Evolutionary conservation across 2,329 filamentous ascomycete species (phyloP).

Genomic region (Colletotrichum theobromicola): DNA sequence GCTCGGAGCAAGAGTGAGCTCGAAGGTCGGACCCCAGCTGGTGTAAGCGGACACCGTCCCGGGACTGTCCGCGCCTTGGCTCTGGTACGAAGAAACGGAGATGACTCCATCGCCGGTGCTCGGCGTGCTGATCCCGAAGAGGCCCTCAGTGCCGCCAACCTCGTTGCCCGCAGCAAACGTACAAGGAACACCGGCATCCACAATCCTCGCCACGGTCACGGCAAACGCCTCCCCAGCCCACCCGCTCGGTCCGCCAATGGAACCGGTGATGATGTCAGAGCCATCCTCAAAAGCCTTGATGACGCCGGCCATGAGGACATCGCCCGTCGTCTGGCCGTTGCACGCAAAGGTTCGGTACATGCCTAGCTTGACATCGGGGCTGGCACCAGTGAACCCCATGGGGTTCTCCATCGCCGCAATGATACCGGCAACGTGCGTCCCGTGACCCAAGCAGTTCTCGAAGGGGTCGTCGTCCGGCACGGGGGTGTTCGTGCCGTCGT

Average conservation of each 20-base stretch:
- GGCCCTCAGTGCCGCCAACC: slow-evolving; percentile 40
- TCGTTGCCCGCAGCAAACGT: slow-evolving; percentile 59
- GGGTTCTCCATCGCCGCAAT: slow-evolving; percentile 44
- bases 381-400: slow-evolving; percentile 42
- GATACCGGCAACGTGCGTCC: slow-evolving; percentile 50
- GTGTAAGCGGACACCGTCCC: slow-evolving; percentile 41
- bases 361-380: slow-evolving; percentile 42
- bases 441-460: slow-evolving; percentile 44
- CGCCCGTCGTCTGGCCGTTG: slow-evolving; percentile 32
- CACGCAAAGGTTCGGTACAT: slow-evolving; percentile 44
- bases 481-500: slow-evolving; percentile 30
- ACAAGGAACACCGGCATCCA: slow-evolving; percentile 57
- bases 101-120: slow-evolving; percentile 53
- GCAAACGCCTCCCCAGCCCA: slow-evolving; percentile 59
- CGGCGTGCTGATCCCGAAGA: slow-evolving; percentile 56
- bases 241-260: slow-evolving; percentile 53
- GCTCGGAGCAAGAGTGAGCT: slow-evolving; percentile 62
- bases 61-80: slow-evolving; percentile 21
- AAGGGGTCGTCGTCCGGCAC: slow-evolving; percentile 43
- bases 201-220: slow-evolving; percentile 55
- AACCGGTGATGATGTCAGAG: slow-evolving; percentile 58
- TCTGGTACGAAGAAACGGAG: slow-evolving; percentile 57
- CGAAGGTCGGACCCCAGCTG: slow-evolving; percentile 67
- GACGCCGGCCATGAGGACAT: slow-evolving; percentile 43
- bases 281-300: slow-evolving; percentile 45